Evolutionary conservation across 2,329 filamentous ascomycete species (phyloP).

Genomic region (Dothistroma septosporum): DNA sequence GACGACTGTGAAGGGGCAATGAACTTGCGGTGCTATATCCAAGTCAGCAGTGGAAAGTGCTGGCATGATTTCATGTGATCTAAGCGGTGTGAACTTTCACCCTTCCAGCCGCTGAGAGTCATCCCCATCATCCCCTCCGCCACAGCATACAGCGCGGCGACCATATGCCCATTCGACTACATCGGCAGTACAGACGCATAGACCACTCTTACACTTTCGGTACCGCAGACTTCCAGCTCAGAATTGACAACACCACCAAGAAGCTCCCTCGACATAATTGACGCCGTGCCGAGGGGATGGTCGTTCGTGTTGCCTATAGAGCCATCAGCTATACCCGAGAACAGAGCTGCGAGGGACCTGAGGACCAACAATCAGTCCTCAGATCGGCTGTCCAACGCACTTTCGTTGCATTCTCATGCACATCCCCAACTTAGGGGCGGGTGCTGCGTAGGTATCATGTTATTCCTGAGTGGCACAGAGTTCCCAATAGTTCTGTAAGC

Average conservation of each 20-base stretch:
- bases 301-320: background rate
- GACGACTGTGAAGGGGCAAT: background rate
- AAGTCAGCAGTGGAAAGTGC: background rate
- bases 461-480: background rate
- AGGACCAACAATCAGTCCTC: background rate
- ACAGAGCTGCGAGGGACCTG: background rate
- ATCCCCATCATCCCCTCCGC: constrained; percentile 31
- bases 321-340: background rate
- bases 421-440: too few relatives aligned
- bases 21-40: background rate
- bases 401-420: background rate
- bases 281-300: constrained; percentile 25
- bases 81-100: too few relatives aligned
- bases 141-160: constrained; percentile 28
- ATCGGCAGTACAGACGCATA: constrained; percentile 30
- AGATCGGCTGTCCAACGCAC: background rate
- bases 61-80: too few relatives aligned
- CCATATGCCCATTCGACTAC: constrained; percentile 14
- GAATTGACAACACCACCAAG: constrained; percentile 27
- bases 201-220: constrained; percentile 17
- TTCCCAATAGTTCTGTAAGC: background rate
- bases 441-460: background rate
- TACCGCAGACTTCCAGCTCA: constrained; percentile 24
- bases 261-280: constrained; percentile 25
- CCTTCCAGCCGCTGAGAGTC: constrained; percentile 13